Percentiles rank a stretch among this genome's conserved stretches.
Conservation (phyloP, 179 eudicot genomes). For the Beta lomatogona region DNA sequence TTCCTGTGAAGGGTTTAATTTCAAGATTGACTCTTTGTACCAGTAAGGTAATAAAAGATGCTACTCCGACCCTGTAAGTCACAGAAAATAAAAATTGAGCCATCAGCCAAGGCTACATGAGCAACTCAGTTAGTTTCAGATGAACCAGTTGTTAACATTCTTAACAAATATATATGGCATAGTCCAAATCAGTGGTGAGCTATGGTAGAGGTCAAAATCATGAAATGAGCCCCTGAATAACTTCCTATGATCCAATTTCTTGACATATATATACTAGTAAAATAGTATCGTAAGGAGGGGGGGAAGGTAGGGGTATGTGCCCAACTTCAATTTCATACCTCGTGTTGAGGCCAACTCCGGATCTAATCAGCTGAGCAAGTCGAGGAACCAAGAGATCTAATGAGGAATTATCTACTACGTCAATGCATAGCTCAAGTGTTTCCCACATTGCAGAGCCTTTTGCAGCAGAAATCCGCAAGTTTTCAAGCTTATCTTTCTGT, state of each 20-base stretch:
- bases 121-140: background rate
- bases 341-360: slow-evolving; percentile 93
- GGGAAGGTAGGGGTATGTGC: background rate
- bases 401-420: slow-evolving; percentile 71
- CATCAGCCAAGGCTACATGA: background rate
- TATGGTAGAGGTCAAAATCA: slow-evolving; percentile 2
- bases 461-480: slow-evolving; percentile 84
- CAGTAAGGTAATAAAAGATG: slow-evolving; percentile 79
- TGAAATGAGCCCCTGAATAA: background rate
- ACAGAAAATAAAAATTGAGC: slow-evolving; percentile 6
- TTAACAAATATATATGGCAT: background rate
- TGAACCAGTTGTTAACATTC: background rate
- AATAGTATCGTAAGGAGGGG: background rate
- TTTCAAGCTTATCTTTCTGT: slow-evolving; percentile 91
- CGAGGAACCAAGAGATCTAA: slow-evolving; percentile 86
- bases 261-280: background rate
- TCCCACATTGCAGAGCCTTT: slow-evolving; percentile 99
- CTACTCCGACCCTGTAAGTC: slow-evolving; percentile 83
- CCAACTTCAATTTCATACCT: slow-evolving; percentile 48
- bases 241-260: background rate
- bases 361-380: slow-evolving; percentile 80
- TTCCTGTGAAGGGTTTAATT: slow-evolving; percentile 75
- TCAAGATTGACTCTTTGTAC: slow-evolving; percentile 84
- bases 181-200: background rate
- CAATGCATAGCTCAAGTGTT: slow-evolving; percentile 88